phyloP scores from a whole-genome alignment of 352 stramenopile species.

The Pythium rishiriense region DNA sequence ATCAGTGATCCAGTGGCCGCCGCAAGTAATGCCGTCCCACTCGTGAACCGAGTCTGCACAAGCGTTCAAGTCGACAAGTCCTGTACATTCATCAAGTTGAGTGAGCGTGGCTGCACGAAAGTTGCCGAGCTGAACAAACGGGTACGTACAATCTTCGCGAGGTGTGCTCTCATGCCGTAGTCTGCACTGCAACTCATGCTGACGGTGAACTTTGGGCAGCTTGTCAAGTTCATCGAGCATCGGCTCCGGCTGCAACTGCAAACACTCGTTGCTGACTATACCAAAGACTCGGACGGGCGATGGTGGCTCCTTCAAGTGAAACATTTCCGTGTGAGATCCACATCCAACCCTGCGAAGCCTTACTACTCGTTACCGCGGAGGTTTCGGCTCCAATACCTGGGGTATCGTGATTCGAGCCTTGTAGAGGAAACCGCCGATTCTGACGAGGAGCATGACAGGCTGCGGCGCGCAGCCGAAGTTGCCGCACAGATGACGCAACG shows the following conservation, averaged over 20 bases:
- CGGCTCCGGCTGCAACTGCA: conserved; percentile 59
- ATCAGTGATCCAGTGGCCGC: background rate
- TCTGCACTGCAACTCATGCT: background rate
- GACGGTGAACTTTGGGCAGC: conserved; percentile 27
- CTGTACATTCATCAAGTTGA: conserved; percentile 83
- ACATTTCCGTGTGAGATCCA: conserved; percentile 50
- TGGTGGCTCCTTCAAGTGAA: conserved; percentile 87
- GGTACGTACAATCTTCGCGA: conserved; percentile 33
- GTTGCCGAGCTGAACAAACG: conserved; percentile 72
- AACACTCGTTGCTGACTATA: conserved; percentile 67
- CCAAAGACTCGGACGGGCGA: conserved; percentile 60
- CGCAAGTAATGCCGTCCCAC: conserved; percentile 20
- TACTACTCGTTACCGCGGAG: conserved; percentile 45
- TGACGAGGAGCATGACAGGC: conserved; percentile 38
- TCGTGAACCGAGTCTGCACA: conserved; percentile 61
- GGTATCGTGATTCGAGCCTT: conserved; percentile 64
- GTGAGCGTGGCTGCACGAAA: conserved; percentile 59
- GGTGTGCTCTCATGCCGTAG: no score
- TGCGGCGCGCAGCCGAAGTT: conserved; percentile 16
- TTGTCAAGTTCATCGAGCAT: conserved; percentile 76
- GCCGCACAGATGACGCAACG: conserved; percentile 43
- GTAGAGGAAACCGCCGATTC: conserved; percentile 59
- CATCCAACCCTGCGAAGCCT: conserved; percentile 31
- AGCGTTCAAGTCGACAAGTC: conserved; percentile 61
- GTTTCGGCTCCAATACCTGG: conserved; percentile 49